These are phyloP conservation scores for Dictyostelium capitatum DNA, from an alignment of 78 protist species.

Conservation along the genomic window DNA sequence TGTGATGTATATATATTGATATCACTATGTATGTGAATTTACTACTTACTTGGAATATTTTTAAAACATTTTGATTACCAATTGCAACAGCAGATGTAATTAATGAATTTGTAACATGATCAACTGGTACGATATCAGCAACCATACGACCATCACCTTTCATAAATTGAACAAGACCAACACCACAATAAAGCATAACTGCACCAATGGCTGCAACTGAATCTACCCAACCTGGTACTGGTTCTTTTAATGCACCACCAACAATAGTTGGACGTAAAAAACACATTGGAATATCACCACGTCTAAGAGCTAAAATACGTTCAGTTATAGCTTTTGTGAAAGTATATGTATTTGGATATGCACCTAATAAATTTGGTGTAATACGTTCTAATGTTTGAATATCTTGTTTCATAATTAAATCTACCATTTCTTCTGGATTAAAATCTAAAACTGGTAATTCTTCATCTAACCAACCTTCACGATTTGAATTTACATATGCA, in stretches of 20 bases:
- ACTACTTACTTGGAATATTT: constrained; percentile 60
- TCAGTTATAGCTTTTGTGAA: constrained; percentile 92
- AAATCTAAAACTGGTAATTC: constrained; percentile 77
- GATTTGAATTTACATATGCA: constrained; percentile 88
- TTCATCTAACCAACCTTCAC: constrained; percentile 83
- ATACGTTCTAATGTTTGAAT: constrained; percentile 48
- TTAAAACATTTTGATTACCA: constrained; percentile 51
- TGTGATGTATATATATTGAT: background rate
- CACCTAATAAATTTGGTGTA: constrained; percentile 70
- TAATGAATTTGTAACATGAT: constrained; percentile 78
- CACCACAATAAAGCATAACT: constrained; percentile 85
- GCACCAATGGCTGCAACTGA: constrained; percentile 89
- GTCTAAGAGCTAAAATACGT: constrained; percentile 60
- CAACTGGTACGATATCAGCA: constrained; percentile 92
- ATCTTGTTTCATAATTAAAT: constrained; percentile 54
- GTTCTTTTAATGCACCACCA: constrained; percentile 87
- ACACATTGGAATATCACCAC: constrained; percentile 85
- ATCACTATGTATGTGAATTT: no score
- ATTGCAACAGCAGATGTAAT: constrained; percentile 70
- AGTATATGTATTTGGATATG: constrained; percentile 93
- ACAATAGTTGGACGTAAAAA: constrained; percentile 92
- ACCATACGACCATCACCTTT: constrained; percentile 77
- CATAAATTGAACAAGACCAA: constrained; percentile 82
- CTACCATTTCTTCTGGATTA: constrained; percentile 85
- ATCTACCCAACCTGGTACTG: constrained; percentile 92